Conservation (phyloP, 1,139 yeast species). For the Pichia sorboxylosa region DNA sequence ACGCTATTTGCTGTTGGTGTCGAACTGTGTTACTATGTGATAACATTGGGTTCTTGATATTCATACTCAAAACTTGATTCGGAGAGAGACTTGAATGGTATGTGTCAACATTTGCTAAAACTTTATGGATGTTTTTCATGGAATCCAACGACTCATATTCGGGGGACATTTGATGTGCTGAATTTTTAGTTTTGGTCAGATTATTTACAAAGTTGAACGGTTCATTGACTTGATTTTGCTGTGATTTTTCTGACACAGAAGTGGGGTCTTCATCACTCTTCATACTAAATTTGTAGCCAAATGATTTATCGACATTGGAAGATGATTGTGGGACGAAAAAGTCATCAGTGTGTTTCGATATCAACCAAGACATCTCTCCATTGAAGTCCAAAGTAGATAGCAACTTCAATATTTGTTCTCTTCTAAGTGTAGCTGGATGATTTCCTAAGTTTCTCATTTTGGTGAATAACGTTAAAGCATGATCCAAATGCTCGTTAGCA, state of each 20-base stretch:
- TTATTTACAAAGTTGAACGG: background rate
- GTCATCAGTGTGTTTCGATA: constrained; percentile 48
- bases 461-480: constrained; percentile 58
- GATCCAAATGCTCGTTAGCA: constrained; percentile 60
- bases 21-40: background rate
- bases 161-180: background rate
- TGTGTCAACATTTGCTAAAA: background rate
- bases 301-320: constrained; percentile 9
- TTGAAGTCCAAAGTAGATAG: constrained; percentile 58
- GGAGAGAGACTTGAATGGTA: background rate
- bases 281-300: constrained; percentile 8
- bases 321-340: constrained; percentile 20
- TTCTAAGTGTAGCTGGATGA: constrained; percentile 63
- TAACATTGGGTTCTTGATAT: background rate
- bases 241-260: background rate
- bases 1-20: background rate
- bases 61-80: background rate
- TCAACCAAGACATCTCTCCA: constrained; percentile 47
- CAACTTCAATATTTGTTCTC: constrained; percentile 59
- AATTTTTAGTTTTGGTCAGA: background rate
- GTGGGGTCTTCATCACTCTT: background rate
- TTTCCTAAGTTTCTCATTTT: constrained; percentile 69
- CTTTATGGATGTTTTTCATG: background rate
- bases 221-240: background rate
- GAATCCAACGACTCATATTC: background rate